Base-by-base conservation (phyloP, 208 protist genomes). In the Crithidia acanthocephali region DNA sequence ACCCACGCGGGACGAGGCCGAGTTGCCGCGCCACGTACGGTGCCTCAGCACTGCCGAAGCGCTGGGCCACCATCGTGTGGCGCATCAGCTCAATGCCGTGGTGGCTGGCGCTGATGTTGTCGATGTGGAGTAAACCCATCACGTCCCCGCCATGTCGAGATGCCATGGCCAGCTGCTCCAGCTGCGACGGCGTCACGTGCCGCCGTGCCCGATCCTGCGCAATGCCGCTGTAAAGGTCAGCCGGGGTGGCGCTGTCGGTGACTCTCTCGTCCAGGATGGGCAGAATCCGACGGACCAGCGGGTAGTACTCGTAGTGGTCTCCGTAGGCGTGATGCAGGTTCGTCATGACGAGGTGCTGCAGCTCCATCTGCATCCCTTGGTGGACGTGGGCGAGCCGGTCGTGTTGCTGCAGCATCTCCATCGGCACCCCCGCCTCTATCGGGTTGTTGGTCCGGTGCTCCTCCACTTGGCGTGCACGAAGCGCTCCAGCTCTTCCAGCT, bases 261-360 rank as follows among this genome's bases (percentile, higher is more conserved):
- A 82, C 68, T 11, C 71, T 52, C 28, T 27, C 40, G 5, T 44
- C 30, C 3, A 35, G 42, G 48, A 80, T 69, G 13, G 37, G 6
- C 20, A 81, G 52, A 25, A 27, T 33, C 6, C 70, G 57, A 10
- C 32, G 23, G 13, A 82, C 48, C 9, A 94, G 68, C 10, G 85
- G 82, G 63, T 85, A 87, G 72, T 89, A 94, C 77, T 94, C 89
- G 76, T 82, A 94, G 72, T 91, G 53, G 35, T 92, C 76, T 0
- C 89, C 89, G 45, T 90, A 80, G 35, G 77, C 75, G 40, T 80
- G 78, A 40, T 86, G 74, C 35, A 42, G 6, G n/a, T 74, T 67
- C 25, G 84, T 72, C 16, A 89, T 47, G 32, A 58, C 42, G 20
- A 81, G 23, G 65, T 91, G 78, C 9, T 68, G 58, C 8, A 86